Base-by-base conservation (phyloP, 2,329 filamentous ascomycete genomes). In the Fusarium pseudograminearum region DNA sequence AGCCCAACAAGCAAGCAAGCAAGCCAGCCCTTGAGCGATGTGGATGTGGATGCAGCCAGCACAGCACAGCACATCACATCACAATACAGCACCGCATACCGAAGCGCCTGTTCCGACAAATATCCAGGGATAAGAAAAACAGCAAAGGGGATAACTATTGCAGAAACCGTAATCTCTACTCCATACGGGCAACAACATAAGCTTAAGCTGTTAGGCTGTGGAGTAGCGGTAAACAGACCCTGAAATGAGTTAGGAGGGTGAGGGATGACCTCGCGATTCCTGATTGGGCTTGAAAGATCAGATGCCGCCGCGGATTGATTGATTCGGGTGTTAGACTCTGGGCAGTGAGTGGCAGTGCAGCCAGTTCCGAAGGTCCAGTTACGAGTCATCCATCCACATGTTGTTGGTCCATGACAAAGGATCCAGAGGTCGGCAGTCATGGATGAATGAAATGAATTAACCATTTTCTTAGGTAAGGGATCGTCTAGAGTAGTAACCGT, bases 151-250 rank as follows among this genome's bases (percentile, higher is more conserved):
- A 20, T n/a, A 12, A 11, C 14, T 15, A 24, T 24, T 42, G 20
- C 22, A 42, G 40, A 26, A 26, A 16, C 41, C 16, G 41, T 44
- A 44, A 26, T 44, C 14, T 11, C 22, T 16, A 16, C 20, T 41
- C n/a, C 36, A 40, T 41, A 44, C 15, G 18, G 41, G 60, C n/a
- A 54, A 38, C 40, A 22, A 15, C 45, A 61, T 47, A 34, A 56
- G 59, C 46, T 59, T 62, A 48, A 58, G 44, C 41, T 57, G 40
- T 36, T 47, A 30, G 41, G 42, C 26, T 56, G 55, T 53, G 61
- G 65, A 69, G 65, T 55, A 51, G 67, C 71, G 71, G 71, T 74
- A 70, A 54, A 57, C 53, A 58, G 58, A 57, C 58, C 48, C 58
- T 63, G 42, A 63, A 31, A 33, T 34, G 48, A 58, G 33, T 44